Conservation (phyloP, 805 yeast genomes). For the Suhomyces prunicola region DNA sequence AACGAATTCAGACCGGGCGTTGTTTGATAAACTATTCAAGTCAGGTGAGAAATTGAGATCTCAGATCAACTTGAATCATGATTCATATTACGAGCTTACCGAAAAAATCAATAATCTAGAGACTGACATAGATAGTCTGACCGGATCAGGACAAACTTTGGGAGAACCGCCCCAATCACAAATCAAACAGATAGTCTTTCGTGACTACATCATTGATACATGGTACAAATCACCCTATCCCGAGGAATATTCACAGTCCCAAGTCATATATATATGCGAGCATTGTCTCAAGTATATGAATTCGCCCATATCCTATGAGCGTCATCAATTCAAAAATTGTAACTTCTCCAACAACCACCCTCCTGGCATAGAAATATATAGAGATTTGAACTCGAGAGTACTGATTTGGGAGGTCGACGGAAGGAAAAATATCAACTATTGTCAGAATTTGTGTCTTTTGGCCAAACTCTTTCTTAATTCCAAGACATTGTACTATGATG, state of each 20-base stretch:
- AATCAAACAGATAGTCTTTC: constrained; percentile 65
- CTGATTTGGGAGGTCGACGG: constrained; percentile 67
- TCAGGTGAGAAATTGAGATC: constrained; percentile 39
- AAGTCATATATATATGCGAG: constrained; percentile 73
- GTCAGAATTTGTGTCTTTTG: constrained; percentile 85
- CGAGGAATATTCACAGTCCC: constrained; percentile 66
- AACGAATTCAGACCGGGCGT: constrained; percentile 43
- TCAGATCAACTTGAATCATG: constrained; percentile 11
- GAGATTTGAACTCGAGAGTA: constrained; percentile 27
- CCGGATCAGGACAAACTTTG: background rate
- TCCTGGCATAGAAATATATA: constrained; percentile 48
- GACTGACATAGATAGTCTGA: constrained; percentile 12
- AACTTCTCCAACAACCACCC: constrained; percentile 56
- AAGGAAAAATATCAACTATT: constrained; percentile 70
- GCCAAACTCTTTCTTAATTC: constrained; percentile 89
- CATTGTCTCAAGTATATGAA: constrained; percentile 77
- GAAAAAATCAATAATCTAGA: constrained; percentile 13
- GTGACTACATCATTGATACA: constrained; percentile 73
- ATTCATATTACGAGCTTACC: background rate
- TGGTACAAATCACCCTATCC: constrained; percentile 96
- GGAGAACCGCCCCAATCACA: constrained; percentile 22
- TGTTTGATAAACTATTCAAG: constrained; percentile 42
- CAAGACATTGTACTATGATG: constrained; percentile 90
- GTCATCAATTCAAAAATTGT: constrained; percentile 76
- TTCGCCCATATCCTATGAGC: constrained; percentile 58